Evolutionary conservation across 176 grass and related monocot genomes (phyloP), one percentile per base, ranked within the genome.

Genomic region (Dendrocalamus sinicus): DNA sequence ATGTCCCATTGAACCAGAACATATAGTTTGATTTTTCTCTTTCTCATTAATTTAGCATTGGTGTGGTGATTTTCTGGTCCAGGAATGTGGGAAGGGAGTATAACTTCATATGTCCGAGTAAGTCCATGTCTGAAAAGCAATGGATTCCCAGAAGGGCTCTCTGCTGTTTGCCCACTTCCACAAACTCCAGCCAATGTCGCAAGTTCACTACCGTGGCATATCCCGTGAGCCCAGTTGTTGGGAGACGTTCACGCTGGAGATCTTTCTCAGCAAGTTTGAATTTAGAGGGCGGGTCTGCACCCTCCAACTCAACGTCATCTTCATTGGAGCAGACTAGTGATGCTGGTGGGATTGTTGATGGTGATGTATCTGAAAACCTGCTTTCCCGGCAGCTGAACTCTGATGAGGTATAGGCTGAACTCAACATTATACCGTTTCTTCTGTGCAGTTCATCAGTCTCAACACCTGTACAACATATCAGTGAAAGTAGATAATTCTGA

Each of bases 231-330:
- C 85, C 86, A 58, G 30, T 69, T 37, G 67, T 64, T 73, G 63
- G 57, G 41, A 91, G 67, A 48, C 81, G 23, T 73, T 85, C 83
- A 70, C 20, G 32, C 64, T 86, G 89, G 88, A 95, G 76, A 70
- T 85, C 43, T 35, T 89, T 85, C 65, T 73, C 89, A 48, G 77
- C 85, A 70, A 91, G 87, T 81, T 54, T 98, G 51, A 88, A 88
- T 75, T 87, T 93, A 77, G 89, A 92, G 41, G 89, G 91, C 37
- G 90, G 70, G 32, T 57, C 57, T 60, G 79, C 80, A 68, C 15
- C 79, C 28, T 79, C 59, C 2, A 24, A 83, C 12, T 87, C 84
- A 2, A 51, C 50, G 2, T 32, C 89, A 19, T 77, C 80, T 54
- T 86, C 86, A 41, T 61, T 72, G 8, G 86, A 89, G 40, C 77